Evolutionary conservation across 257 asterid genomes (phyloP).

Genomic region (Cinchona pubescens): DNA sequence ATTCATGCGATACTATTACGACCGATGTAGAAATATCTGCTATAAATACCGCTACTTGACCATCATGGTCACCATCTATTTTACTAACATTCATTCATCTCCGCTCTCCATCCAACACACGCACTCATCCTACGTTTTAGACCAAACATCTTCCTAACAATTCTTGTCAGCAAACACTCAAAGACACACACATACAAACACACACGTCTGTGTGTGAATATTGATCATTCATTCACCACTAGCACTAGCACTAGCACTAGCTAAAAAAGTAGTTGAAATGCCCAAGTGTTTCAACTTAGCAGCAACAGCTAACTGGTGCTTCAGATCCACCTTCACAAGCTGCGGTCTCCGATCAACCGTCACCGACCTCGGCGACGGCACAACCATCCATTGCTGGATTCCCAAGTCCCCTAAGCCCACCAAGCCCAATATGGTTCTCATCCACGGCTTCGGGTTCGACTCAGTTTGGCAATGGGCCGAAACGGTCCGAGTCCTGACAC

Average conservation of each 20-base stretch:
- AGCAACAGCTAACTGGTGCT: conserved; percentile 47
- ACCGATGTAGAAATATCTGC: too few relatives aligned
- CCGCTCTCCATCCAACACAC: too few relatives aligned
- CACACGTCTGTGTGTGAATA: background rate
- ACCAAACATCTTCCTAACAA: background rate
- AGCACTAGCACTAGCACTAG: background rate
- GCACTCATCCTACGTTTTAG: too few relatives aligned
- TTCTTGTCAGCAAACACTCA: background rate
- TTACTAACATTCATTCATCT: too few relatives aligned
- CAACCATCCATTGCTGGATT: conserved; percentile 57
- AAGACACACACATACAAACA: background rate
- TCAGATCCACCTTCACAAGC: conserved; percentile 34
- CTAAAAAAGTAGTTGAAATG: too few relatives aligned
- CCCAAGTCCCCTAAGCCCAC: conserved; percentile 38
- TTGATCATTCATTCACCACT: too few relatives aligned
- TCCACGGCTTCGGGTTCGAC: conserved; percentile 70
- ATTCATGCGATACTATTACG: too few relatives aligned
- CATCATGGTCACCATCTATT: too few relatives aligned
- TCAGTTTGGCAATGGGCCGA: conserved; percentile 65
- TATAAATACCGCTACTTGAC: too few relatives aligned
- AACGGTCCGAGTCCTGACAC: conserved; percentile 36
- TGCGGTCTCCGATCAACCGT: conserved; percentile 55
- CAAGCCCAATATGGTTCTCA: conserved; percentile 48
- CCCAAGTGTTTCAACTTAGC: conserved; percentile 55
- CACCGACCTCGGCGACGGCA: conserved; percentile 55